Evolutionary conservation across 2,329 filamentous ascomycete species (phyloP), one percentile per base, ranked within the genome.

Genomic region (Colletotrichum sp.): DNA sequence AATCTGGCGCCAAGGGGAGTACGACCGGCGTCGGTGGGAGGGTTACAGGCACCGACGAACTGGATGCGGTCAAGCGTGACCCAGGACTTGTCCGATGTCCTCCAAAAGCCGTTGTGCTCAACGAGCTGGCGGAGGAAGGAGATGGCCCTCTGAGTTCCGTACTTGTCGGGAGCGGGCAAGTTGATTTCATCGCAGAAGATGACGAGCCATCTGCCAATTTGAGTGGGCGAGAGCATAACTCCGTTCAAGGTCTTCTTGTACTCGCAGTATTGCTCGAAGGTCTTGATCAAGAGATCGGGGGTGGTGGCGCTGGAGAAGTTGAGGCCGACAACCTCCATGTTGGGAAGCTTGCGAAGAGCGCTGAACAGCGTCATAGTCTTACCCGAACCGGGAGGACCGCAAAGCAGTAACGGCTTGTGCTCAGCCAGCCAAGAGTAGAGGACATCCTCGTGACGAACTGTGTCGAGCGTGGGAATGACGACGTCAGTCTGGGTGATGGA

Each of bases 331-430:
- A 98, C 96, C 86, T 99, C 97, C 96, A 99, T 98, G 83, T 98
- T 98, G 5, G 96, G 96, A 74, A 99, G 89, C 86, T 99, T 99
- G 78, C 97, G 94, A 70, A 99, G 92, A 39, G 97, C 97, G 83
- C 96, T 98, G 88, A 99, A 99, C 15, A 99, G 89, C 13, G 97
- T 99, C 97, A 99, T 99, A 6, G 97, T 99, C 89, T 99, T 99
- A 89, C 97, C 97, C 68, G 97, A 99, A 88, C 97, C 97, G 75
- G 97, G 97, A 83, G 97, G 98, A 85, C 97, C 98, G 84, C 97
- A 99, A 18, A 99, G 93, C 68, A 99, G 89, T 21, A 99, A 89
- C 15, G 98, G 97, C 87, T 99, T 99, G 84, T 99, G 97, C 84
- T 99, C 97, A 18, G 98, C 97, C 60, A 99, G 92, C 97, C 97